A percentile compares a stretch with the other conserved stretches of the same genome.
Evolutionary conservation across 2,329 filamentous ascomycete species (phyloP).

Genomic region (Cadophora luteo-olivacea): DNA sequence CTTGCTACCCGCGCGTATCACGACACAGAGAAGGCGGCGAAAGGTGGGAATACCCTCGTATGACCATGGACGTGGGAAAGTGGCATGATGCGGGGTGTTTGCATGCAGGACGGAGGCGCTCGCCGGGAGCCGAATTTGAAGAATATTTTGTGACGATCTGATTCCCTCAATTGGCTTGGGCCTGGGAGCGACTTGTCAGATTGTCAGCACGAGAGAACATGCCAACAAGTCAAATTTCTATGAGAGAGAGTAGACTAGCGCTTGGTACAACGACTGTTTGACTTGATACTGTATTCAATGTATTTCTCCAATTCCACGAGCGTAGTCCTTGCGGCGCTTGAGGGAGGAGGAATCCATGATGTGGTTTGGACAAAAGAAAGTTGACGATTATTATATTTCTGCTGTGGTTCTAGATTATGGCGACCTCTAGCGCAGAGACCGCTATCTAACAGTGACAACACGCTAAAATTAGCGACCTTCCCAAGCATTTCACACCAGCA

Average conservation of each 20-base stretch:
- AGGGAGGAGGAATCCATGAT: not conserved
- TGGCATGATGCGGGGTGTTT: constrained; percentile 26
- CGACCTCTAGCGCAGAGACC: no score
- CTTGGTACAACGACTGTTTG: no score
- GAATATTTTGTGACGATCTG: not conserved
- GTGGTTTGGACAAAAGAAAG: not conserved
- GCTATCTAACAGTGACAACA: no score
- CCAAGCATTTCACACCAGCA: no score
- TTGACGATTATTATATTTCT: not conserved
- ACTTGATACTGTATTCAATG: no score
- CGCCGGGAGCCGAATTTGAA: not conserved
- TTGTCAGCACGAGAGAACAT: not conserved
- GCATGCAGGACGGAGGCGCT: constrained; percentile 13
- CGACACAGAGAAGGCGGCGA: not conserved
- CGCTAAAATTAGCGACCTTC: no score
- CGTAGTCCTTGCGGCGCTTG: no score
- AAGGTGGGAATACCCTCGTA: constrained; percentile 25
- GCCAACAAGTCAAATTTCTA: no score
- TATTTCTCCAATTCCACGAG: no score
- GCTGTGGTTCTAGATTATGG: not conserved
- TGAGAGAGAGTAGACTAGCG: no score
- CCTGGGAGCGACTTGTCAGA: not conserved
- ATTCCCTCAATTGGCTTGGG: not conserved
- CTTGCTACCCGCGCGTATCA: constrained; percentile 8
- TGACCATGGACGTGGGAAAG: constrained; percentile 20